These are phyloP conservation scores for Lipomyces mesembrius DNA, from an alignment of 805 yeast species.

Conservation along the genomic window DNA sequence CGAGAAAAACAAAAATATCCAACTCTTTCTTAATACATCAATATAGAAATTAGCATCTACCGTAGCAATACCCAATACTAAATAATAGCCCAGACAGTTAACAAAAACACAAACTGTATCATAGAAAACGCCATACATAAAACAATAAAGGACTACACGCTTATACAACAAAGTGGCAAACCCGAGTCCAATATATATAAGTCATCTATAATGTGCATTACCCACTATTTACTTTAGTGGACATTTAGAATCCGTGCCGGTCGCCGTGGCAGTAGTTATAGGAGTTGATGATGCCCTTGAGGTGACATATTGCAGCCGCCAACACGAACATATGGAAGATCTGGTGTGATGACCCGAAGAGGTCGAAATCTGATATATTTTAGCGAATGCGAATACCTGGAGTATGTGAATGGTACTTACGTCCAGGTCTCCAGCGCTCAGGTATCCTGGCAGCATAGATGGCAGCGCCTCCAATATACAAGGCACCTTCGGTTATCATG, in stretches of 20 bases:
- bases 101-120: background rate
- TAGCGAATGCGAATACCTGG: background rate
- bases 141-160: too few relatives aligned
- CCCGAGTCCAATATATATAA: background rate
- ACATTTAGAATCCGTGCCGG: constrained; percentile 19
- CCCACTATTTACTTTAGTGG: background rate
- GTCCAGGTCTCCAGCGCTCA: constrained; percentile 67
- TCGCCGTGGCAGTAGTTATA: constrained; percentile 49
- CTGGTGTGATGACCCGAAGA: constrained; percentile 75
- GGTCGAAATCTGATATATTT: constrained; percentile 53
- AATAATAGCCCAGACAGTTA: background rate
- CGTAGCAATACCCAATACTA: background rate
- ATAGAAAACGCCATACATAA: background rate
- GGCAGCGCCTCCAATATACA: constrained; percentile 78
- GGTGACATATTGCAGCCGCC: constrained; percentile 63
- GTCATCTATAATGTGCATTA: background rate
- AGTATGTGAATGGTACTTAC: constrained; percentile 53
- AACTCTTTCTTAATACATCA: too few relatives aligned
- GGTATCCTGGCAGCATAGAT: constrained; percentile 81
- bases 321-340: constrained; percentile 60
- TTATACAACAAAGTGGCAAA: background rate
- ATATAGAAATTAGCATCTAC: background rate
- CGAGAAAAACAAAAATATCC: too few relatives aligned
- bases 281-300: constrained; percentile 62
- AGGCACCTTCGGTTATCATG: constrained; percentile 70